phyloP scores from a whole-genome alignment of 2,329 filamentous ascomycete genomes.

The Tolypocladium nubicola region DNA sequence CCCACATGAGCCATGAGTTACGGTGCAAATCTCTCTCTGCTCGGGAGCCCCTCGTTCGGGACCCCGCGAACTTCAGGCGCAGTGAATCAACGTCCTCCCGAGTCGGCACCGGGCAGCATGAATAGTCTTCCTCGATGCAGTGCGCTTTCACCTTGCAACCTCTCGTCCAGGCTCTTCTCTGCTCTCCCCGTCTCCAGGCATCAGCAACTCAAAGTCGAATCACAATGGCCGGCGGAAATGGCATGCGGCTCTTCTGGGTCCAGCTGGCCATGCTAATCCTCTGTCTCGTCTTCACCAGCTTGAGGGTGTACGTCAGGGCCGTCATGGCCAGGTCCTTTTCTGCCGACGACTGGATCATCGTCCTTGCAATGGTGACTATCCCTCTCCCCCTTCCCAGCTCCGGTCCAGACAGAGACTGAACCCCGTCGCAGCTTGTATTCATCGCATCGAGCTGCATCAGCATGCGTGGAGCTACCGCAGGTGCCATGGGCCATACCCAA shows the following conservation, averaged over 20 bases:
- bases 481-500: background rate
- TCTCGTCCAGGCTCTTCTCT: background rate
- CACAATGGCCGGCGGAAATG: constrained; percentile 19
- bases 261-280: constrained; percentile 19
- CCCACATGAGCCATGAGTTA: background rate
- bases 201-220: background rate
- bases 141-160: background rate
- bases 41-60: background rate
- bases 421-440: background rate
- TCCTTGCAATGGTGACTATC: constrained; percentile 1
- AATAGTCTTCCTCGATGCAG: constrained; percentile 21
- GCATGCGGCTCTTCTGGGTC: constrained; percentile 10
- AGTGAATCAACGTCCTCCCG: background rate
- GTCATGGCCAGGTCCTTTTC: background rate
- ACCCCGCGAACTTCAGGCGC: background rate
- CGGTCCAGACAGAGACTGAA: background rate
- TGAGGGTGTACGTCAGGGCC: constrained; percentile 2
- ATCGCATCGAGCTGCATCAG: background rate
- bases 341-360: constrained; percentile 1
- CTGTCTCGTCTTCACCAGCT: constrained; percentile 26
- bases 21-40: background rate
- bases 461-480: background rate
- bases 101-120: background rate
- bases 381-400: background rate
- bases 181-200: background rate